These are phyloP conservation scores for Talaromyces piceae DNA, from an alignment of 2,329 filamentous ascomycete genomes.

Conservation along the genomic window DNA sequence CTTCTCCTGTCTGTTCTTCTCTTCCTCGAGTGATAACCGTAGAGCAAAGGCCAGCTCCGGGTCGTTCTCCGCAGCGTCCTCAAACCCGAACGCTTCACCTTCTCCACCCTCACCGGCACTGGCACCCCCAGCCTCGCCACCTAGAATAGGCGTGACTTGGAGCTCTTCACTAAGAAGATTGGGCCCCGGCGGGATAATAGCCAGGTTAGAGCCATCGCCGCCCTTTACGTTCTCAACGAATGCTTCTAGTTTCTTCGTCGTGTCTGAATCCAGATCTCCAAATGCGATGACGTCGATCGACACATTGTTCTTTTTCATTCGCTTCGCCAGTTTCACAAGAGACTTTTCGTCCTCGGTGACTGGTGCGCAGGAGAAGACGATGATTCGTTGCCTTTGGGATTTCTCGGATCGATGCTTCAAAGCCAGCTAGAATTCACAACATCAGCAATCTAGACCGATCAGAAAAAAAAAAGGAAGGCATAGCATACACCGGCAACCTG, in stretches of 20 bases:
- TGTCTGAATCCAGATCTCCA: slow-evolving; percentile 84
- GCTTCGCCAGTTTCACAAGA: slow-evolving; percentile 82
- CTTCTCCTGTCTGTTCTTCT: slow-evolving; percentile 88
- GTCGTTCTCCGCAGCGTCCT: slow-evolving; percentile 75
- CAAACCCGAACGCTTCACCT: slow-evolving; percentile 58
- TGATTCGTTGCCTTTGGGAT: slow-evolving; percentile 89
- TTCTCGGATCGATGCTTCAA: slow-evolving; percentile 98
- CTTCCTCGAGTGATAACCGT: slow-evolving; percentile 96
- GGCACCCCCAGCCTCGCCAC: slow-evolving; percentile 64
- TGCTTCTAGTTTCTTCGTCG: slow-evolving; percentile 77
- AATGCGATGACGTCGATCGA: slow-evolving; percentile 93
- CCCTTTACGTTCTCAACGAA: slow-evolving; percentile 93
- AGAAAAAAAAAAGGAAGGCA: background rate
- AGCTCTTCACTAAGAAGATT: slow-evolving; percentile 91
- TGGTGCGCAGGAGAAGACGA: slow-evolving; percentile 92
- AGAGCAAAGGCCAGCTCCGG: slow-evolving; percentile 90
- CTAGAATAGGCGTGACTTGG: slow-evolving; percentile 79
- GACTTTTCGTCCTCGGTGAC: slow-evolving; percentile 84
- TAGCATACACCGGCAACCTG: slow-evolving; percentile 81
- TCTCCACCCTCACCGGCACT: slow-evolving; percentile 38
- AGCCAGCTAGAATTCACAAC: slow-evolving; percentile 60
- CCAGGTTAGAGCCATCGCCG: slow-evolving; percentile 82
- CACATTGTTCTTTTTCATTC: slow-evolving; percentile 97
- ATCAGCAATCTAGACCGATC: slow-evolving; percentile 9
- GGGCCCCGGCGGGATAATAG: slow-evolving; percentile 81